Conservation (phyloP, 306 rosid genomes). For the Fagus sylvatica region DNA sequence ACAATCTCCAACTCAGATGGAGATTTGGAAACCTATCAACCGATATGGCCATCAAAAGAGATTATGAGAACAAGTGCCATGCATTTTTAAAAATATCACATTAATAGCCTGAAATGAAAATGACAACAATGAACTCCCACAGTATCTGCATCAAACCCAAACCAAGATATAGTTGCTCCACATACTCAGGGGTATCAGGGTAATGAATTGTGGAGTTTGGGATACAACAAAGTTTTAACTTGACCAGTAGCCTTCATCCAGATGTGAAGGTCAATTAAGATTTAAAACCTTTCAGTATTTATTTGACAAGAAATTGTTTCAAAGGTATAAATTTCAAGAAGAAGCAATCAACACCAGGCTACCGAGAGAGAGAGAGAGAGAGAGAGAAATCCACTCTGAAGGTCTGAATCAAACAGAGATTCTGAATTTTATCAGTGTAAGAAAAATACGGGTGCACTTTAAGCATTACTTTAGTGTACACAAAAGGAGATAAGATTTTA, state of each 20-base stretch:
- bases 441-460: not conserved
- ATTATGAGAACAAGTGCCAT: slow-evolving; percentile 18
- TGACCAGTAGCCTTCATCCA: not conserved
- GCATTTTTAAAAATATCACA: slow-evolving; percentile 4
- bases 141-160: slow-evolving; percentile 1
- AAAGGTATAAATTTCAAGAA: not conserved
- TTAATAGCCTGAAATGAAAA: slow-evolving; percentile 18
- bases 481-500: slow-evolving; percentile 13
- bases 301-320: not conserved
- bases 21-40: slow-evolving; percentile 62
- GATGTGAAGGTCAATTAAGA: not conserved
- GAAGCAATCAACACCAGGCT: slow-evolving; percentile 15
- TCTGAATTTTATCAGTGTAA: not conserved
- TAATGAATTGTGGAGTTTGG: slow-evolving; percentile 7
- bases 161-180: not conserved
- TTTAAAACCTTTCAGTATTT: not conserved
- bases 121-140: not conserved
- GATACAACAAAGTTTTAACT: slow-evolving; percentile 1
- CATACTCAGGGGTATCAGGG: slow-evolving; percentile 1
- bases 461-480: not conserved
- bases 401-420: too few relatives aligned
- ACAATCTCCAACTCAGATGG: slow-evolving; percentile 88
- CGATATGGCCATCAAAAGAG: slow-evolving; percentile 29
- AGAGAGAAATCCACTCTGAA: too few relatives aligned
- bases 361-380: not conserved